Evolutionary conservation across 2,329 filamentous ascomycete genomes (phyloP), one percentile per base, ranked within the genome.

Genomic region (Emergomyces pasteurianus): DNA sequence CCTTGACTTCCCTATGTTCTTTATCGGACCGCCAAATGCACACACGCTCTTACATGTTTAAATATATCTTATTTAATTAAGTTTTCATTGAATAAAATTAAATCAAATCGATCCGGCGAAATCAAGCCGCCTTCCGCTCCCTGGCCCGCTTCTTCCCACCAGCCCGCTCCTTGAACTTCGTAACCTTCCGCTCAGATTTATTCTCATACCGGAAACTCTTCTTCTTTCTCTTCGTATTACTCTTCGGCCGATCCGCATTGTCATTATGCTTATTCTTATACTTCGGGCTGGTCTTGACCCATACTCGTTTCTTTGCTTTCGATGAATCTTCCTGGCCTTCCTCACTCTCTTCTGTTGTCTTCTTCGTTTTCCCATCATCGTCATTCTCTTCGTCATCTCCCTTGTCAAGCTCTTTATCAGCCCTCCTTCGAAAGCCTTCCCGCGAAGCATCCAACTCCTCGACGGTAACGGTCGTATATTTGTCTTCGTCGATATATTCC

Each of bases 401-500:
- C 8, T 59, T 63, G 5, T 61, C 63, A 26, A 65, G 61, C n/a
- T 67, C 68, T 53, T 65, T 69, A 59, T 73, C 67, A 58, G 71
- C 74, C 2, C 80, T 78, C 67, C 83, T 86, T 61, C 83, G 80
- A 55, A 95, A 76, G 0, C 89, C 89, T 60, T 91, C 85, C 66
- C 84, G 84, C 14, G 88, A 86, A 18, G 95, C 83, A 64, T 87
- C 87, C 66, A 99, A 90, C 12, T 89, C 87, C 72, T 96, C 92
- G 1, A 99, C 86, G 0, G 90, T 96, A 31, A 99, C 94, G 0
- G 90, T 96, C 0, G 94, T 97, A 73, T 90, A 96, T 71, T 88
- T 89, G 73, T 96, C 92, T 73, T 97, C 94, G 73, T 99, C 94
- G 65, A 96, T 84, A 75, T 96, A 99, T 73, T 97, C 91, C 66